Percentiles rank a stretch among this genome's conserved stretches.
Conservation (phyloP, 1,284 basidiomycete genomes). For the Malassezia slooffiae region DNA sequence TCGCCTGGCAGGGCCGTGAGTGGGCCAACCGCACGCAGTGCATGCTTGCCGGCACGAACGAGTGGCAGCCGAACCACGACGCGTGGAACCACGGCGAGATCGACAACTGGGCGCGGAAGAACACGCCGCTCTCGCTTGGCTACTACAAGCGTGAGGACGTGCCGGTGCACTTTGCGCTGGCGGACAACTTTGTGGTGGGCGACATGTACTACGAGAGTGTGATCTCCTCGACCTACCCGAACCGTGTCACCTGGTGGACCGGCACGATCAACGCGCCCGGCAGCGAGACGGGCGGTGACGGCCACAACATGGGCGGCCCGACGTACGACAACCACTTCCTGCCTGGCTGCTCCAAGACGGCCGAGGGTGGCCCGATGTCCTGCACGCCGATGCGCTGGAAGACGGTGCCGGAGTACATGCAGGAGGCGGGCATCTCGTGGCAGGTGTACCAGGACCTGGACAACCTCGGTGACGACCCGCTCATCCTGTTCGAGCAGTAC, state of each 20-base stretch:
- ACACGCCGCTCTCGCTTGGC: constrained; percentile 29
- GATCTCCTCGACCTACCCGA: constrained; percentile 23
- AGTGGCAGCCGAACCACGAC: constrained; percentile 25
- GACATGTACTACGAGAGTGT: constrained; percentile 32
- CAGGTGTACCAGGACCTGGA: constrained; percentile 24
- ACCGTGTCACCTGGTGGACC: constrained; percentile 24
- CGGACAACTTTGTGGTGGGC: constrained; percentile 25
- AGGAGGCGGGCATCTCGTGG: constrained; percentile 25
- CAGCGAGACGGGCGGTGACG: constrained; percentile 9
- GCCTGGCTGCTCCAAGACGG: constrained; percentile 14
- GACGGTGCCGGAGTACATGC: constrained; percentile 28
- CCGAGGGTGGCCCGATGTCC: constrained; percentile 13
- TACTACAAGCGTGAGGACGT: constrained; percentile 29
- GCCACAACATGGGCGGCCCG: constrained; percentile 14
- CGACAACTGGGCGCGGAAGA: constrained; percentile 24
- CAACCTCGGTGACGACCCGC: constrained; percentile 25
- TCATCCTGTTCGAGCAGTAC: constrained; percentile 16
- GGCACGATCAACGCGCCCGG: constrained; percentile 15
- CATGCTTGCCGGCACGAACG: constrained; percentile 26
- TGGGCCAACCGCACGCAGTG: constrained; percentile 26
- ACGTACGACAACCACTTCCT: constrained; percentile 17
- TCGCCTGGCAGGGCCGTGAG: constrained; percentile 28
- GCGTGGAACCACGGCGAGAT: constrained; percentile 28
- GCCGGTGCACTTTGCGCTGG: constrained; percentile 32
- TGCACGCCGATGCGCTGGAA: constrained; percentile 27